Conservation (phyloP, 495 filamentous ascomycete genomes). For the Aspergillus diversus region DNA sequence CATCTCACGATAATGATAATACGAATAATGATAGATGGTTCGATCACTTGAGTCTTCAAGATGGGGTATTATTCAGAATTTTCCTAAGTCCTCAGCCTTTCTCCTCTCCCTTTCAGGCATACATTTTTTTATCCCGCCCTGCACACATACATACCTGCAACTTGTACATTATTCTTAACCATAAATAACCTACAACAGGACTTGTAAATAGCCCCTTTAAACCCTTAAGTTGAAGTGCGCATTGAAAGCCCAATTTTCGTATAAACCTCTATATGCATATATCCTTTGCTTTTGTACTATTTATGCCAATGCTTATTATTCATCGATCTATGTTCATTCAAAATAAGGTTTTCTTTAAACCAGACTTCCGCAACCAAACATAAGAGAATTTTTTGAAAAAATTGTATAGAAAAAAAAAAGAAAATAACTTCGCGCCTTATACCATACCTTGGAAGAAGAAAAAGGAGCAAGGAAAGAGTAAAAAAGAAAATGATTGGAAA, state of each 20-base stretch:
- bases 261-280: neutral
- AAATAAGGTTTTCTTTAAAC: neutral
- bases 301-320: neutral
- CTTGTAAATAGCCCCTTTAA: too few relatives aligned
- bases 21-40: slow-evolving; percentile 11
- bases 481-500: slow-evolving; percentile 12
- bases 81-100: too few relatives aligned
- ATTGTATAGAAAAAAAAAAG: neutral
- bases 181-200: too few relatives aligned
- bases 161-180: too few relatives aligned
- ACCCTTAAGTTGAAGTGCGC: too few relatives aligned
- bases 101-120: neutral
- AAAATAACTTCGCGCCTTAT: slow-evolving; percentile 16
- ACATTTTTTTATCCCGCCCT: neutral
- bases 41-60: neutral
- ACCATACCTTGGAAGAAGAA: slow-evolving; percentile 7
- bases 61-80: neutral
- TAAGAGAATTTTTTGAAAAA: neutral
- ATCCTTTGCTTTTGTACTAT: neutral
- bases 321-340: too few relatives aligned
- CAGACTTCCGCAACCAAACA: too few relatives aligned
- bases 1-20: slow-evolving; percentile 16
- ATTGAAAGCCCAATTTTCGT: neutral
- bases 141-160: too few relatives aligned
- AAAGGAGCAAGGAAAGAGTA: slow-evolving; percentile 9